Conservation (phyloP, 352 stramenopile species). For the Globisporangium ultimum region DNA sequence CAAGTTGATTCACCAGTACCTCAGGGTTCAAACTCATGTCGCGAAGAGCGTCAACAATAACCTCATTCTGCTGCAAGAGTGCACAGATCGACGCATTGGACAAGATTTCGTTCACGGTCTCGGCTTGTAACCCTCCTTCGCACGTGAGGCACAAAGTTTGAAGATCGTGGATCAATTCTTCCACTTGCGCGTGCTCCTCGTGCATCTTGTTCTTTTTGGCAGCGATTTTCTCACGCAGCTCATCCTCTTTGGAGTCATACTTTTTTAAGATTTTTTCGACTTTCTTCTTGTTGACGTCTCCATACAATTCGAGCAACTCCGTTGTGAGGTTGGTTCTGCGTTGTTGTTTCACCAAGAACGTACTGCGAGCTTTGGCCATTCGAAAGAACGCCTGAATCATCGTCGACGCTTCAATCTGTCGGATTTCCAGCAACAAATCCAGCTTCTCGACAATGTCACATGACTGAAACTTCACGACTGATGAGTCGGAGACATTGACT, state of each 20-base stretch:
- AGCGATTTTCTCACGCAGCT: slow-evolving; percentile 33
- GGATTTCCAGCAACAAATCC: slow-evolving; percentile 30
- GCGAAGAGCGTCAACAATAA: slow-evolving; percentile 47
- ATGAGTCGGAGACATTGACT: slow-evolving; percentile 16
- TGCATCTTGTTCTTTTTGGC: slow-evolving; percentile 23
- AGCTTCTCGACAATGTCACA: slow-evolving; percentile 34
- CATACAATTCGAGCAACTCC: slow-evolving; percentile 42
- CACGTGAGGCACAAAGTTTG: slow-evolving; percentile 32
- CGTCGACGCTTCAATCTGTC: slow-evolving; percentile 27
- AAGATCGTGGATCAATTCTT: slow-evolving; percentile 39
- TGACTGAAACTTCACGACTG: slow-evolving; percentile 22
- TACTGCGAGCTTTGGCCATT: slow-evolving; percentile 27
- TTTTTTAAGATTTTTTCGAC: slow-evolving; percentile 37
- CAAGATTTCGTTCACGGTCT: slow-evolving; percentile 51
- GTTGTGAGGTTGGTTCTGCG: slow-evolving; percentile 26
- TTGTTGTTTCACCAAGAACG: slow-evolving; percentile 28
- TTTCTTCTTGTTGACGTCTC: slow-evolving; percentile 22
- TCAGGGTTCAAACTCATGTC: slow-evolving; percentile 68
- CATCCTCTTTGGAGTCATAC: slow-evolving; percentile 36
- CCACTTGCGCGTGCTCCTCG: slow-evolving; percentile 19
- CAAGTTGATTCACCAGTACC: slow-evolving; percentile 42
- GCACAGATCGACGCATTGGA: slow-evolving; percentile 37
- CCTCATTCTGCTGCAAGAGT: slow-evolving; percentile 34
- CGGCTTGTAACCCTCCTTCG: slow-evolving; percentile 25
- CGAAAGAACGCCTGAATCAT: slow-evolving; percentile 37